A percentile compares a stretch with the other conserved stretches of the same genome.
These are phyloP conservation scores for Phyllosticta citrichinensis DNA, from an alignment of 2,329 filamentous ascomycete genomes.

Conservation along the genomic window DNA sequence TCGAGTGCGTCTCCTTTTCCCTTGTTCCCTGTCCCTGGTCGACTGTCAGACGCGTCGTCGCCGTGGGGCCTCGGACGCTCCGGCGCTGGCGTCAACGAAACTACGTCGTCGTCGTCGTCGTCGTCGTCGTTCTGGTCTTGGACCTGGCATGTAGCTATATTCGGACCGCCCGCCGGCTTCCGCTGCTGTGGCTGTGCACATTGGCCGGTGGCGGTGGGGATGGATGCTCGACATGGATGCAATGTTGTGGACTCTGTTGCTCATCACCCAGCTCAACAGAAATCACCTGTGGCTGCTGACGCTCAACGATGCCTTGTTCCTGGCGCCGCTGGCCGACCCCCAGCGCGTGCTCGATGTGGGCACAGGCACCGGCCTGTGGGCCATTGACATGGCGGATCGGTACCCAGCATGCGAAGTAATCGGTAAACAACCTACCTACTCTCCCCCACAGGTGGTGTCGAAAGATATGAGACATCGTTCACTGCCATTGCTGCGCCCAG, in stretches of 20 bases:
- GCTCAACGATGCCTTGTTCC: conserved; percentile 25
- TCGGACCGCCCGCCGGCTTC: not conserved
- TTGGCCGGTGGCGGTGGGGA: not conserved
- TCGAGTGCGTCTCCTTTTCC: conserved; percentile 1
- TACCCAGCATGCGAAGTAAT: conserved; percentile 26
- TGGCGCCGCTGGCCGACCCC: conserved; percentile 22
- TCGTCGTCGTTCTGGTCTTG: not conserved
- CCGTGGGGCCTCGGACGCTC: too few relatives aligned
- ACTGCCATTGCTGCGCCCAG: too few relatives aligned
- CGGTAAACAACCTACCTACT: not conserved
- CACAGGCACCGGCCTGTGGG: conserved; percentile 27
- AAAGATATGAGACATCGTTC: too few relatives aligned
- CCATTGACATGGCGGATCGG: conserved; percentile 28
- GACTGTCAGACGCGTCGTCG: conserved; percentile 16
- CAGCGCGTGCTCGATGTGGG: conserved; percentile 25
- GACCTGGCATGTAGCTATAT: not conserved
- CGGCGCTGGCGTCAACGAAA: too few relatives aligned
- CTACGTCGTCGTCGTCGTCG: not conserved
- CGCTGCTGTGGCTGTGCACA: not conserved
- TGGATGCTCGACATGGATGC: not conserved
- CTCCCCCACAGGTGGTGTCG: too few relatives aligned
- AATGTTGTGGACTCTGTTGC: not conserved
- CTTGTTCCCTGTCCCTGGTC: conserved; percentile 13
- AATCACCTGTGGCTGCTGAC: conserved; percentile 27
- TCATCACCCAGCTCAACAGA: conserved; percentile 11